Evolutionary conservation across 345 rosid genomes (phyloP).

Genomic region (Hibiscus syriacus): DNA sequence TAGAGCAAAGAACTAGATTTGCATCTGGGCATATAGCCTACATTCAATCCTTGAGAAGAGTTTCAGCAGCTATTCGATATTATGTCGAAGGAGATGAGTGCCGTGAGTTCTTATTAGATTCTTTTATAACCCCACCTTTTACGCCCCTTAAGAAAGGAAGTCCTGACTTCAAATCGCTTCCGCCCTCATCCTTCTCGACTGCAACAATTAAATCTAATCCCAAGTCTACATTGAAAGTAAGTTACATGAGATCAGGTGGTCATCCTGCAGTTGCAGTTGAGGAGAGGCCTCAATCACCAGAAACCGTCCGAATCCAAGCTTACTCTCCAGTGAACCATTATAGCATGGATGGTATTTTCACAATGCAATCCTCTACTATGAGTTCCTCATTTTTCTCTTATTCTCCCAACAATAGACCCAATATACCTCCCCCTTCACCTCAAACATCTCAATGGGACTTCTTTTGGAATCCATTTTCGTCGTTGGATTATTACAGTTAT

Average conservation of each 20-base stretch:
- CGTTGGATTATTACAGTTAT: constrained; percentile 75
- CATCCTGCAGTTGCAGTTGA: constrained; percentile 60
- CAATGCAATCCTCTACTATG: constrained; percentile 45
- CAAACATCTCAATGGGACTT: constrained; percentile 90
- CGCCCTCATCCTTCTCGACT: constrained; percentile 46
- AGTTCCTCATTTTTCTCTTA: constrained; percentile 36
- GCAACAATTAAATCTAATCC: constrained; percentile 34
- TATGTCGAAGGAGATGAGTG: constrained; percentile 71
- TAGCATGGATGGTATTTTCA: constrained; percentile 56
- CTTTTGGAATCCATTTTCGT: constrained; percentile 97
- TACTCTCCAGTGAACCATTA: constrained; percentile 50
- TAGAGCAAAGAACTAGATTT: constrained; percentile 77
- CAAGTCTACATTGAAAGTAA: constrained; percentile 46
- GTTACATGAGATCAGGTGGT: constrained; percentile 62
- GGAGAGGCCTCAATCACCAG: constrained; percentile 77
- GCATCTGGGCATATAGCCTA: constrained; percentile 78
- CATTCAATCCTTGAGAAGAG: constrained; percentile 68
- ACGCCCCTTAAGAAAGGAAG: constrained; percentile 58
- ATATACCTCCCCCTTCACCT: constrained; percentile 78
- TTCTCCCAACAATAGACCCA: constrained; percentile 41
- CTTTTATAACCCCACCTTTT: constrained; percentile 46
- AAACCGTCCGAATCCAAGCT: constrained; percentile 48
- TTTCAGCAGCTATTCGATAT: constrained; percentile 77
- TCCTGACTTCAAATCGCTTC: constrained; percentile 56
- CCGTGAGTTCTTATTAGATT: constrained; percentile 53